Conservation (phyloP, 352 stramenopile genomes). For the Phytopythium litorale region DNA sequence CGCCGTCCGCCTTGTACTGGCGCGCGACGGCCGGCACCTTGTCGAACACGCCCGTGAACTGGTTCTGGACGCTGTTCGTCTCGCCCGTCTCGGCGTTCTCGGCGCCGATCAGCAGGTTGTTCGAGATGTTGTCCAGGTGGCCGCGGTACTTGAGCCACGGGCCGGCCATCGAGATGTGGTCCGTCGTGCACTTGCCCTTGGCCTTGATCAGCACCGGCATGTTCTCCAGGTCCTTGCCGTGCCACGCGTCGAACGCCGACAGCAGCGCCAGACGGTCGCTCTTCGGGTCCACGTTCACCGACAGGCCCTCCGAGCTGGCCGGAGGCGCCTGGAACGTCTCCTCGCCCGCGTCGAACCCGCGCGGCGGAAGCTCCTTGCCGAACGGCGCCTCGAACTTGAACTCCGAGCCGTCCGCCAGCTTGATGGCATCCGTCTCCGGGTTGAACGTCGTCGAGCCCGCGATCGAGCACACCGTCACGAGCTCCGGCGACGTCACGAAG, state of each 20-base stretch:
- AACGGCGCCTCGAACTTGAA: slow-evolving; percentile 91
- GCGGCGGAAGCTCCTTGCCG: slow-evolving; percentile 88
- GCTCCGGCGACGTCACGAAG: slow-evolving; percentile 91
- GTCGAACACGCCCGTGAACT: slow-evolving; percentile 83
- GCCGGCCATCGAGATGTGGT: slow-evolving; percentile 94
- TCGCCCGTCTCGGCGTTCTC: slow-evolving; percentile 92
- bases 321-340: slow-evolving; percentile 91
- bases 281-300: slow-evolving; percentile 76
- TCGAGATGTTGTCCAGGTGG: slow-evolving; percentile 94
- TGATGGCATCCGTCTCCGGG: slow-evolving; percentile 89
- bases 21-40: slow-evolving; percentile 88
- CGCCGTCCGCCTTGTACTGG: slow-evolving; percentile 89
- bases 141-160: slow-evolving; percentile 94
- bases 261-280: slow-evolving; percentile 89
- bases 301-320: slow-evolving; percentile 50
- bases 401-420: slow-evolving; percentile 72
- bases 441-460: slow-evolving; percentile 90
- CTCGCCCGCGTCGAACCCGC: slow-evolving; percentile 89
- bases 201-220: slow-evolving; percentile 93
- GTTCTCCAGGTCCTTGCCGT: slow-evolving; percentile 84
- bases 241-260: slow-evolving; percentile 85
- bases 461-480: slow-evolving; percentile 90
- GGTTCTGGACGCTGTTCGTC: slow-evolving; percentile 92
- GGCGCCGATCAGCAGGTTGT: slow-evolving; percentile 93
- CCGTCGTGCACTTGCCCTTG: slow-evolving; percentile 94